Evolutionary conservation across 1,139 yeast species (phyloP), one percentile per base, ranked within the genome.

Genomic region (Sugiyamaella novakii): DNA sequence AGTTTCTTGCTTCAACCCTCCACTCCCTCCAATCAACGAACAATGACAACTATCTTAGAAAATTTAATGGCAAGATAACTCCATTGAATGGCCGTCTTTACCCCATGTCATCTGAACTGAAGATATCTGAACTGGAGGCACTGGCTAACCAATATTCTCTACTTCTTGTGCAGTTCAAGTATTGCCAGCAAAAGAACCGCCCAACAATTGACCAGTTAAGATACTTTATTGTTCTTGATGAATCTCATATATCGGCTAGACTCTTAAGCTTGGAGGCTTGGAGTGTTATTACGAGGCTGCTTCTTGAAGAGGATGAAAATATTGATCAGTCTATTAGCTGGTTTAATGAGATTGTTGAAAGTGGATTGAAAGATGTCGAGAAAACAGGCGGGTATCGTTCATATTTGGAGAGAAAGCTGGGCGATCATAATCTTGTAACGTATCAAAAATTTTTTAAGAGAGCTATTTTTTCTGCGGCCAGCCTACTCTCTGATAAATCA

Each of bases 201-300:
- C 60, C 59, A 4, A 47, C 58, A 7, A 40, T 56, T 25, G 51
- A 47, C 4, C 59, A 54, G 36, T 46, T 58, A 11, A 39, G 51
- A 19, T 47, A 51, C 25, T 44, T 47, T 17, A 49, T 56, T 18
- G 47, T 30, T 12, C 37, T 56, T 15, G 43, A 46, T 10, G 54
- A 53, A 19, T 57, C 60, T 1, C 60, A 57, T 43, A 53, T 58
- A n/a, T 42, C 35, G 12, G 59, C 54, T 3, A 40, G 60, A 30
- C 21, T 40, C 7, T 25, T 56, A 24, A 49, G 56, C 17, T 28
- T 56, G 8, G 43, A 43, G 6, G 56, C 57, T 1, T 56, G 60
- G 59, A 25, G 35, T 30, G 14, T 42, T 11, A 38, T 51, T 10
- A 44, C 49, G 6, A 43, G 28, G 17, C 36, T 36, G 24, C 36